Base-by-base conservation (phyloP, 805 yeast species). In the Priceomyces castillae region DNA sequence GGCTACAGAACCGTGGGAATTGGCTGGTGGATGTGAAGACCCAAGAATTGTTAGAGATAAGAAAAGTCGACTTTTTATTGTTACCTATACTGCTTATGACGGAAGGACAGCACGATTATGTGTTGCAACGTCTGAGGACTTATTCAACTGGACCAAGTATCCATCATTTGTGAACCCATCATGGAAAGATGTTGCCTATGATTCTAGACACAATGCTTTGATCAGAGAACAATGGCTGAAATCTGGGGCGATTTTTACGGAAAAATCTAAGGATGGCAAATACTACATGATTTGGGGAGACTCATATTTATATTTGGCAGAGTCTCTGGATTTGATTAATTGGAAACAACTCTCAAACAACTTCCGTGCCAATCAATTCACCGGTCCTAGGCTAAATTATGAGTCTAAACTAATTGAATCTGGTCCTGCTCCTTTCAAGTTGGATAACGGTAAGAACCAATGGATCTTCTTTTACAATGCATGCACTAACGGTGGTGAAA, bases 231-330 rank as follows among this genome's bases (percentile, higher is more conserved):
- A 56, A 19, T 69, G 74, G 74, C 69, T 64, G 67, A 70, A 70
- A 49, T 61, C 67, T 14, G 75, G 73, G 2, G 73, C 74, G 2
- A 49, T 70, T 1, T 65, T 70, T 45, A 59, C 59, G 5, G 69
- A 69, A 31, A 49, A 39, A 25, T 54, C 56, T 38, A 44, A 46
- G 14, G 67, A 66, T 46, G 72, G 72, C 3, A 54, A 57, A 30
- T 69, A 64, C 46, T 67, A 68, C 47, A 70, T 70, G 75, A 59
- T 70, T 17, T 70, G 72, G 71, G 75, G 75, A 17, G 75, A 70
- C 49, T 57, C 65, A 9, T 61, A 61, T 28, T 58, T 70, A 43
- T 63, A 67, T 46, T 55, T 70, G 47, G 74, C 73, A 3, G 57
- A 50, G 22, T 62, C 69, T 7, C 50, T 49, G 22, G 73, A 70